A percentile compares a stretch with the other conserved stretches of the same genome.
phyloP scores from a whole-genome alignment of 2,329 filamentous ascomycete genomes.

The Fusarium heterosporum region DNA sequence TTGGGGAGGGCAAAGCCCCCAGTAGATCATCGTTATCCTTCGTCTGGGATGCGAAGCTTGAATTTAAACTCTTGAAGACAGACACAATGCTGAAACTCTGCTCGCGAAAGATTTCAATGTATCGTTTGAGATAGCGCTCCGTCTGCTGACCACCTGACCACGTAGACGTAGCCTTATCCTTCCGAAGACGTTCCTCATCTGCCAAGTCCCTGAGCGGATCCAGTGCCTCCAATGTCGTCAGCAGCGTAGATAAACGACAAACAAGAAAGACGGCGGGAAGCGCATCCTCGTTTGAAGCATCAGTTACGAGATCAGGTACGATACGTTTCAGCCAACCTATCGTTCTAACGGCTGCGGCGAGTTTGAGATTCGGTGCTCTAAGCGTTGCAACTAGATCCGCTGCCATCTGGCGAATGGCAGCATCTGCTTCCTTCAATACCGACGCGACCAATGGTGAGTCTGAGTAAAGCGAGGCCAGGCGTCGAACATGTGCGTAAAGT shows the following conservation, averaged over 20 bases:
- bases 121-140: slow-evolving; percentile 92
- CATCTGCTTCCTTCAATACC: slow-evolving; percentile 81
- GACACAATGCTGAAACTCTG: slow-evolving; percentile 97
- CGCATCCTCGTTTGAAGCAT: slow-evolving; percentile 66
- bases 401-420: slow-evolving; percentile 89
- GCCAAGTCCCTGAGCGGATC: slow-evolving; percentile 89
- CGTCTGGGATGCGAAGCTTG: slow-evolving; percentile 50
- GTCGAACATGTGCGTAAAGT: slow-evolving; percentile 91
- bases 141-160: slow-evolving; percentile 88
- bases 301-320: slow-evolving; percentile 75
- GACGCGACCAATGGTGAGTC: slow-evolving; percentile 79
- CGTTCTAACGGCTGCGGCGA: slow-evolving; percentile 90
- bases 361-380: slow-evolving; percentile 81
- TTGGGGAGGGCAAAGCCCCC: slow-evolving; percentile 76
- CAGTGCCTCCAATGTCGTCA: slow-evolving; percentile 83
- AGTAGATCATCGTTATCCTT: slow-evolving; percentile 51
- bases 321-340: slow-evolving; percentile 91
- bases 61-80: slow-evolving; percentile 87
- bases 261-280: slow-evolving; percentile 88
- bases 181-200: slow-evolving; percentile 78
- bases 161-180: slow-evolving; percentile 55
- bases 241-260: slow-evolving; percentile 83
- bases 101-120: slow-evolving; percentile 97
- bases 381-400: slow-evolving; percentile 83
- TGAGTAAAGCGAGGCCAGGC: slow-evolving; percentile 85